Percentiles rank a stretch among this genome's conserved stretches.
These are phyloP conservation scores for Wickerhamomyces strasburgensis DNA, from an alignment of 805 yeast genomes.

Conservation along the genomic window DNA sequence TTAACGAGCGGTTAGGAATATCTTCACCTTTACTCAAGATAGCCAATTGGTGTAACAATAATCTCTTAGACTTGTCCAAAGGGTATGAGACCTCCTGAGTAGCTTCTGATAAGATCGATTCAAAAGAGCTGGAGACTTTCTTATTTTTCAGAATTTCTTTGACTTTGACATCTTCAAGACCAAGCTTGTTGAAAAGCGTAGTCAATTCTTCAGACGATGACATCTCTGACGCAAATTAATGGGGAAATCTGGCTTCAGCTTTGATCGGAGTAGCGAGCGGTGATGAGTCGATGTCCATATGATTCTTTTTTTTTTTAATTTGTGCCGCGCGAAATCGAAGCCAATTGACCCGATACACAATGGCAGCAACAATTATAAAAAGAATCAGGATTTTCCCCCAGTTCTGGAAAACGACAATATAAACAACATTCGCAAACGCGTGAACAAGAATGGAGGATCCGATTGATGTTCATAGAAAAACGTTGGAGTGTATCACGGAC, in stretches of 20 bases:
- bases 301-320: too few species aligned
- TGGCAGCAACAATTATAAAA: too few species aligned
- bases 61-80: slow-evolving; percentile 54
- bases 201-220: slow-evolving; percentile 32
- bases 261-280: too few species aligned
- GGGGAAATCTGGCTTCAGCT: too few species aligned
- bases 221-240: too few species aligned
- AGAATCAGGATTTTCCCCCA: background rate
- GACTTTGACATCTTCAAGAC: slow-evolving; percentile 68
- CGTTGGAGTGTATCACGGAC: slow-evolving; percentile 6
- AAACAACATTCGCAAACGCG: background rate
- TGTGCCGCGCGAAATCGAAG: too few species aligned
- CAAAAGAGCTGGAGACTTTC: slow-evolving; percentile 71
- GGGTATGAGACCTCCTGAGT: slow-evolving; percentile 26
- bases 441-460: slow-evolving; percentile 4
- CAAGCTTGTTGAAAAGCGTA: slow-evolving; percentile 37
- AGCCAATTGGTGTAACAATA: slow-evolving; percentile 75
- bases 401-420: too few species aligned
- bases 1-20: slow-evolving; percentile 41
- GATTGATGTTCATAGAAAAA: slow-evolving; percentile 7
- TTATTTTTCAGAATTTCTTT: slow-evolving; percentile 81
- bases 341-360: too few species aligned
- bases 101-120: slow-evolving; percentile 49
- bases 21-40: slow-evolving; percentile 56
- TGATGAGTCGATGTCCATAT: too few species aligned